phyloP scores from a whole-genome alignment of 495 filamentous ascomycete species.

The Aspergillus nanangensis region DNA sequence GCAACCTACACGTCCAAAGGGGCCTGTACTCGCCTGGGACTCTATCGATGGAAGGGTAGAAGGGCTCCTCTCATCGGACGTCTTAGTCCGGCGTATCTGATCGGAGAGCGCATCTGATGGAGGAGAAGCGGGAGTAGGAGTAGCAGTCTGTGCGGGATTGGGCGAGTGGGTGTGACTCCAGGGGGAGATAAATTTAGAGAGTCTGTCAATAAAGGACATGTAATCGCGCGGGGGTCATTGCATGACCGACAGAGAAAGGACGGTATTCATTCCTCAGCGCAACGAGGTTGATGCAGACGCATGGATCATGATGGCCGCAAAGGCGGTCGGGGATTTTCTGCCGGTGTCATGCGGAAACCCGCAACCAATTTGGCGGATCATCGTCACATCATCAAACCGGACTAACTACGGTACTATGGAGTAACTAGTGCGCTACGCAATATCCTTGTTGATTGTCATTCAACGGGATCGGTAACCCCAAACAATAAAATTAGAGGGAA shows the following conservation, averaged over 20 bases:
- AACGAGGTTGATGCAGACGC: not conserved
- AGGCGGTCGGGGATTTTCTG: conserved; percentile 27
- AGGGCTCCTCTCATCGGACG: conserved; percentile 19
- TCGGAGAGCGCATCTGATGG: conserved; percentile 19
- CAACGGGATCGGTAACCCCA: no score
- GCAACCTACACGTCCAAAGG: not conserved
- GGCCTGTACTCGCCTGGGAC: not conserved
- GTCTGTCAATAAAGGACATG: conserved; percentile 10
- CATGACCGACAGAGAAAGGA: conserved; percentile 4
- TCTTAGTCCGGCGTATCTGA: conserved; percentile 12
- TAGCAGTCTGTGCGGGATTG: conserved; percentile 1
- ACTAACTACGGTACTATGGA: no score
- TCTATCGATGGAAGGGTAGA: conserved; percentile 8
- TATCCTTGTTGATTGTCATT: no score
- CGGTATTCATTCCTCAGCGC: conserved; percentile 1
- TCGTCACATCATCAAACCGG: no score
- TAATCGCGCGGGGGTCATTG: conserved; percentile 10
- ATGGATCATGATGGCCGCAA: conserved; percentile 19
- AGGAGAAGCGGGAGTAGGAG: conserved; percentile 4
- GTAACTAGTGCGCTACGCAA: no score
- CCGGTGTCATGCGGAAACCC: not conserved
- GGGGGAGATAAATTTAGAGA: conserved; percentile 9
- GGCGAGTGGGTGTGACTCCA: conserved; percentile 4
- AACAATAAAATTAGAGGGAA: no score
- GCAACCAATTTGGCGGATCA: no score